Base-by-base conservation (phyloP, 106 monocot genomes). In the Gastrodia elata region DNA sequence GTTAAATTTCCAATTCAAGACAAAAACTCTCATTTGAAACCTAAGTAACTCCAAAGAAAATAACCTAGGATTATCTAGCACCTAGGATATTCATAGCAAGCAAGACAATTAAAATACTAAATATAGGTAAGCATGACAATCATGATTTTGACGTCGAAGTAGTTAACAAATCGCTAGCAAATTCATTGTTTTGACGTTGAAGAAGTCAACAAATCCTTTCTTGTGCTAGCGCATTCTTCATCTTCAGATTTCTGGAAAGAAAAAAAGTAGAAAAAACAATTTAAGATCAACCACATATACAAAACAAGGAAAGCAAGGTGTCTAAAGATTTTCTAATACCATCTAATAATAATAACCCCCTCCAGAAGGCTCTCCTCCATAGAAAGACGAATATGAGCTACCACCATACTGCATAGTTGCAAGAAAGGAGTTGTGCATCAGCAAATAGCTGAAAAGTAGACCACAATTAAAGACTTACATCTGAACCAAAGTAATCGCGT, bases 281-380 rank as follows among this genome's bases (percentile, higher is more conserved):
- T 40, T 24, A 69, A 13, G 16, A 0, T 5, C 22, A 40, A 26
- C 69, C 8, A 35, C 16, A 65, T 16, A 6, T 8, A 22, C 27
- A 70, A 33, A 27, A 35, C 35, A 32, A 35, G 33, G 36, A 2
- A 10, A 35, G 38, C 55, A 68, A 24, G 48, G 30, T 18, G 38
- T 38, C 38, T 72, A 64, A 65, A 24, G 39, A 8, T 22, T 26
- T 1, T 5, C 10, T 38, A 55, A 46, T 82, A 81, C 78, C 76
- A 71, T 68, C 72, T 87, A 90, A 76, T 90, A 87, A 48, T 81
- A 89, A 77, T 87, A 84, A 67, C 90, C 84, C 78, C 82, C 42
- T 61, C 80, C 80, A 68, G 86, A 79, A 14, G 57, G 59, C 71
- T 77, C 81, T 44, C 79, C 83, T 41, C 81, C 79, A 80, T 84